Evolutionary conservation across 2,329 filamentous ascomycete genomes (phyloP).

Genomic region (Ceratocystis harringtonii): DNA sequence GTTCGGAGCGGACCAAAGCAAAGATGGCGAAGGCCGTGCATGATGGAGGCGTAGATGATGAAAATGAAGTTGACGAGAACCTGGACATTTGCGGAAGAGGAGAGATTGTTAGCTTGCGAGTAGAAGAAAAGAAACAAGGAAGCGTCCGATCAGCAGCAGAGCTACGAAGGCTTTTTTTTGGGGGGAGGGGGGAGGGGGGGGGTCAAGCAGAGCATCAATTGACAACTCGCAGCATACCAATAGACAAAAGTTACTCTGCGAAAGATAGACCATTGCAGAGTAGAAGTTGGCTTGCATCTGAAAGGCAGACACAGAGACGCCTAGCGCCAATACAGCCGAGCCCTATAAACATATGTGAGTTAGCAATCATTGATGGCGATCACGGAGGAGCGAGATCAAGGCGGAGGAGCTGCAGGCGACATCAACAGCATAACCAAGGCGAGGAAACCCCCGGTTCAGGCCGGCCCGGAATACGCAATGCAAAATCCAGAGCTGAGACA

Average conservation of each 20-base stretch:
- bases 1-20: slow-evolving; percentile 83
- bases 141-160: not conserved
- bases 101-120: not conserved
- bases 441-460: not conserved
- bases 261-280: slow-evolving; percentile 89
- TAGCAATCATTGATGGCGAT: not conserved
- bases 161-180: not conserved
- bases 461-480: not conserved
- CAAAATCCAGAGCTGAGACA: not conserved
- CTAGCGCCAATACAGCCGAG: slow-evolving; percentile 69
- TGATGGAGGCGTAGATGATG: slow-evolving; percentile 61
- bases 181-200: not conserved
- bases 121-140: not conserved
- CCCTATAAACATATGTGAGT: slow-evolving; percentile 32
- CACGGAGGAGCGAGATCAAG: too few relatives aligned
- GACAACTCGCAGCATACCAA: slow-evolving; percentile 46
- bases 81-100: slow-evolving; percentile 29
- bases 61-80: slow-evolving; percentile 85
- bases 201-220: not conserved
- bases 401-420: too few relatives aligned
- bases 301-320: slow-evolving; percentile 78
- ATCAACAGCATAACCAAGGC: not conserved
- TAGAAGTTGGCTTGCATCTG: slow-evolving; percentile 96
- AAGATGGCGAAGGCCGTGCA: slow-evolving; percentile 76
- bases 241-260: slow-evolving; percentile 88